phyloP scores from a whole-genome alignment of 192 early-diverging fungal genomes.

The Spizellomyces sp. region DNA sequence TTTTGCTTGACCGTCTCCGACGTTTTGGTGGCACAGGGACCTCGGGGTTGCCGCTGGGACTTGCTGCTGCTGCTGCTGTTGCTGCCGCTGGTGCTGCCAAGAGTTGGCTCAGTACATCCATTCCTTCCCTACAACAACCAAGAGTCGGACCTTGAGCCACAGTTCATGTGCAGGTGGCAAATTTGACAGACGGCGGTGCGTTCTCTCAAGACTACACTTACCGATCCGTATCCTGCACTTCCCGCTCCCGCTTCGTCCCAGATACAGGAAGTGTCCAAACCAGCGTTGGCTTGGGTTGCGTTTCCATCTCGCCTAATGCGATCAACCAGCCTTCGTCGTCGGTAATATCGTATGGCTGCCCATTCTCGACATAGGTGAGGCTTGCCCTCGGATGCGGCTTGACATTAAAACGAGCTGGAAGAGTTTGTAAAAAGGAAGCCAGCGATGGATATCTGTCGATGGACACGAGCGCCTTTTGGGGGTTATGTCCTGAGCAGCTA shows the following conservation, averaged over 20 bases:
- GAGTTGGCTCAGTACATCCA: slow-evolving; percentile 17
- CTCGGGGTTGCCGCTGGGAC: not conserved
- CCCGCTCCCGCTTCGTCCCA: not conserved
- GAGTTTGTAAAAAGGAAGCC: slow-evolving; percentile 6
- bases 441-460: slow-evolving; percentile 20
- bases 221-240: not conserved
- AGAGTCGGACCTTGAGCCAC: not conserved
- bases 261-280: slow-evolving; percentile 11
- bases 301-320: slow-evolving; percentile 19
- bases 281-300: slow-evolving; percentile 11
- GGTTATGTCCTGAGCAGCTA: slow-evolving; percentile 19
- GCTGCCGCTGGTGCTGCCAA: slow-evolving; percentile 13
- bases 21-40: slow-evolving; percentile 5
- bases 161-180: not conserved
- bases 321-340: slow-evolving; percentile 27
- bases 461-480: slow-evolving; percentile 21
- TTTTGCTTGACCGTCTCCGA: slow-evolving; percentile 18
- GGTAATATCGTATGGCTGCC: slow-evolving; percentile 16
- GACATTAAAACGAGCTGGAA: slow-evolving; percentile 15
- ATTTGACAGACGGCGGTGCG: too few species aligned
- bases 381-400: not conserved
- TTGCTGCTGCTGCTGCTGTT: not conserved
- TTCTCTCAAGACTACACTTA: not conserved
- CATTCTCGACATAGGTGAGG: slow-evolving; percentile 23
- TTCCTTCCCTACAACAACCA: not conserved